These are phyloP conservation scores for Aspergillus quadrilineatus DNA, from an alignment of 2,329 filamentous ascomycete species.

Conservation along the genomic window DNA sequence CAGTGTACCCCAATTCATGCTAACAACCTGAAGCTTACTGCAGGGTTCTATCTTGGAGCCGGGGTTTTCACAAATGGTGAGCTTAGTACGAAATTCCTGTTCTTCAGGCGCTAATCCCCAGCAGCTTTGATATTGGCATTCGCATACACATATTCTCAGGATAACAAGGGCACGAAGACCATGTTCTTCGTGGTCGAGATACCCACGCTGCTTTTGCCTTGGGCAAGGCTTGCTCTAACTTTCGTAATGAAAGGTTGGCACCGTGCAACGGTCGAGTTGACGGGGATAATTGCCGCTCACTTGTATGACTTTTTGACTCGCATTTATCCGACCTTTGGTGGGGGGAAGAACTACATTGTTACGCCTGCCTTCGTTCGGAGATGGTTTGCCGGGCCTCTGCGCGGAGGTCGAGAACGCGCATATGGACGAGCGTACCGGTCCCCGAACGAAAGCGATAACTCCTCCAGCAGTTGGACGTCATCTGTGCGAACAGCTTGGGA, in stretches of 20 bases:
- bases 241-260: conserved; percentile 65
- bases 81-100: conserved; percentile 16
- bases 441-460: conserved; percentile 22
- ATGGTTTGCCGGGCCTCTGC: conserved; percentile 56
- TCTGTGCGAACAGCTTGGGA: conserved; percentile 38
- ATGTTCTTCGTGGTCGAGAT: conserved; percentile 82
- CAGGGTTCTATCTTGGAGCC: conserved; percentile 38
- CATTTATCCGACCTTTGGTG: conserved; percentile 85
- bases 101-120: conserved; percentile 45
- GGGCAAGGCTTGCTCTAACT: conserved; percentile 72
- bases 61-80: conserved; percentile 41
- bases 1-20: conserved; percentile 26
- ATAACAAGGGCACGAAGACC: conserved; percentile 73
- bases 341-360: conserved; percentile 71
- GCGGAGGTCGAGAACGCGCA: conserved; percentile 49
- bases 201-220: conserved; percentile 77
- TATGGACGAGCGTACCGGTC: conserved; percentile 64
- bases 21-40: conserved; percentile 42
- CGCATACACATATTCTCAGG: conserved; percentile 80
- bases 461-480: conserved; percentile 30
- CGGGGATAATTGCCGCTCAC: conserved; percentile 84
- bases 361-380: conserved; percentile 72
- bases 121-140: conserved; percentile 74
- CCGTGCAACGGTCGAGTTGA: conserved; percentile 63
- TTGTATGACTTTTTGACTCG: conserved; percentile 85